Base-by-base conservation (phyloP, 352 stramenopile genomes). In the Pythium sp. region DNA sequence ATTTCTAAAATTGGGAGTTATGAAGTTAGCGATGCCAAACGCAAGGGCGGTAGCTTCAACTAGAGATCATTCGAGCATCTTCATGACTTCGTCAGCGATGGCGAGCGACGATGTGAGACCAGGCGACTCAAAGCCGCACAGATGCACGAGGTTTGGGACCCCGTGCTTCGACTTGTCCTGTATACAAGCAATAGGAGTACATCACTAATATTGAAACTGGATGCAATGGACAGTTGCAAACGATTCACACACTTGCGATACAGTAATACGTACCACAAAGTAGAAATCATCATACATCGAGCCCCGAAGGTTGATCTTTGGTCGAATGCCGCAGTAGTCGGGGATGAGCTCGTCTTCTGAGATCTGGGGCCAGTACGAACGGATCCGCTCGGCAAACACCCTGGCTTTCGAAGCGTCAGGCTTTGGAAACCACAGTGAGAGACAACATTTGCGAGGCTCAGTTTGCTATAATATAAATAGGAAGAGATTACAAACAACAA, bases 101-200 rank as follows among this genome's bases (percentile, higher is more conserved):
- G 89, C 86, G 2, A 98, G 77, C 6, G 82, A 94, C 14, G 89
- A 82, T 1, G 93, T 98, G 77, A 97, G 77, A n/a, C 97, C 97
- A 11, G 97, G 97, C 22, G 94, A 99, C 71, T 99, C 97, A 43
- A 99, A 98, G 30, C 97, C 97, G 30, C 96, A 95, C 38, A 98
- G 75, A 71, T 98, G 90, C 56, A 98, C 82, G 14, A 98, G 80
- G 24, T 91, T 89, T 57, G 67, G 79, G 0, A 98, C 71, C 12
- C 89, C 89, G 69, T 98, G 95, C 4, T 70, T 68, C 20, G 77
- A 68, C 12, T 78, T 66, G 59, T 82, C 82, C 71, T 94, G 73
- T 14, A 36, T 14, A 32, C 58, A 67, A 38, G 68, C 24, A 51
- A 49, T 7, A 64, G 46, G 46, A 62, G 18, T 2, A 64, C 6